Evolutionary conservation across 345 rosid genomes (phyloP), one percentile per base, ranked within the genome.

Genomic region (thale cress (Arabidopsis thaliana)): DNA sequence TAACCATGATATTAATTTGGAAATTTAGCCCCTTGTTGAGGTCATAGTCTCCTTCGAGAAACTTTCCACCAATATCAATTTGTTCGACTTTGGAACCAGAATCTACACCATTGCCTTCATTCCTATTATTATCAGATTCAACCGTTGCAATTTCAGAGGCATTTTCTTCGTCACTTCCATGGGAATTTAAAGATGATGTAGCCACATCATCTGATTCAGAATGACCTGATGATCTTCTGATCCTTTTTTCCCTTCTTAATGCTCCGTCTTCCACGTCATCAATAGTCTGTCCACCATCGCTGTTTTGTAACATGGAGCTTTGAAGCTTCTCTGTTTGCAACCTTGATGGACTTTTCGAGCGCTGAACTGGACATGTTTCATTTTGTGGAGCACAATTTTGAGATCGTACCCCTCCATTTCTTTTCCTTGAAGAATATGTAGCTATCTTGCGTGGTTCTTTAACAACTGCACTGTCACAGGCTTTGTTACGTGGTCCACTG

Each of bases 341-440:
- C 83, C 80, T 78, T 16, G 84, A 69, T 16, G 82, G 85, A 73
- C 80, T 87, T 84, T 87, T 87, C 24, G 84, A 80, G 79, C 75
- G 79, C 82, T 85, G 85, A 73, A 71, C 67, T 10, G 83, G 71
- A 16, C 74, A 42, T 60, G 65, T 72, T 61, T 79, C 85, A 74
- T 75, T 81, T 44, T 65, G 82, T 7, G 77, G 59, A 36, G 74
- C 80, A 59, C 78, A 66, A 72, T 82, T 87, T 79, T 85, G 85
- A 48, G 83, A 77, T 30, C 69, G 82, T 41, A 78, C 74, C 61
- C 86, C 84, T 67, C 85, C 89, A 59, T 91, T 80, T 75, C 91
- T 87, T 82, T 83, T 90, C 74, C 92, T 95, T 62, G 97, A 84
- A 48, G 91, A 79, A 82, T 95, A 90, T 23, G 96, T 90, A 24